Percentiles rank a stretch among this genome's conserved stretches.
phyloP scores from a whole-genome alignment of 78 protist genomes.

The Isochrysis galbana region DNA sequence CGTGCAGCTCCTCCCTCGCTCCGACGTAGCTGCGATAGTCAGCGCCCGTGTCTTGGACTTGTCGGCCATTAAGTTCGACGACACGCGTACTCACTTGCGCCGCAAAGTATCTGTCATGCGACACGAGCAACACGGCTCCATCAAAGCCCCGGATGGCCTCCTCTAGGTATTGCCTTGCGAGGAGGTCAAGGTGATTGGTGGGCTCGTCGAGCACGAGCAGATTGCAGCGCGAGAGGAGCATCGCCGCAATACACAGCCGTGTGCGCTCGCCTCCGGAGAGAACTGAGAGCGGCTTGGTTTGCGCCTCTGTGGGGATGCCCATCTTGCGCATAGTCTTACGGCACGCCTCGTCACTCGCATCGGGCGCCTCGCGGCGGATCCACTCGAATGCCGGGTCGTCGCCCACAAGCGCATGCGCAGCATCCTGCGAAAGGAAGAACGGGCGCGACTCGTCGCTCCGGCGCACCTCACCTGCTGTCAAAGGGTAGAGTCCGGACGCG shows the following conservation, averaged over 20 bases:
- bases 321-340: background rate
- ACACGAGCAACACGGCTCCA: background rate
- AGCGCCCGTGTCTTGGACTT: background rate
- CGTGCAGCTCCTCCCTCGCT: background rate
- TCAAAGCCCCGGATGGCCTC: background rate
- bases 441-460: background rate
- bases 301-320: background rate
- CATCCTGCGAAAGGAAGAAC: background rate
- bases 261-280: slow-evolving; percentile 33
- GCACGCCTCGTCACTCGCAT: background rate
- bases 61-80: background rate
- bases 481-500: background rate
- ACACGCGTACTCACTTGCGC: no score
- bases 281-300: background rate
- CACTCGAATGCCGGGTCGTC: background rate
- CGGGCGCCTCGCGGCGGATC: background rate
- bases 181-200: slow-evolving; percentile 13
- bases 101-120: slow-evolving; percentile 20
- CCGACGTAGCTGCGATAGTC: background rate
- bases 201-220: slow-evolving; percentile 23
- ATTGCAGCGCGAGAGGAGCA: background rate
- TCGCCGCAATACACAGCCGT: background rate
- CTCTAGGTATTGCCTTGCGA: background rate
- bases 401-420: background rate
- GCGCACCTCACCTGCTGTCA: background rate